Percentiles rank a stretch among this genome's conserved stretches.
Conservation (phyloP, 2,329 filamentous ascomycete species). For the Graphiopsis chlorocephala region DNA sequence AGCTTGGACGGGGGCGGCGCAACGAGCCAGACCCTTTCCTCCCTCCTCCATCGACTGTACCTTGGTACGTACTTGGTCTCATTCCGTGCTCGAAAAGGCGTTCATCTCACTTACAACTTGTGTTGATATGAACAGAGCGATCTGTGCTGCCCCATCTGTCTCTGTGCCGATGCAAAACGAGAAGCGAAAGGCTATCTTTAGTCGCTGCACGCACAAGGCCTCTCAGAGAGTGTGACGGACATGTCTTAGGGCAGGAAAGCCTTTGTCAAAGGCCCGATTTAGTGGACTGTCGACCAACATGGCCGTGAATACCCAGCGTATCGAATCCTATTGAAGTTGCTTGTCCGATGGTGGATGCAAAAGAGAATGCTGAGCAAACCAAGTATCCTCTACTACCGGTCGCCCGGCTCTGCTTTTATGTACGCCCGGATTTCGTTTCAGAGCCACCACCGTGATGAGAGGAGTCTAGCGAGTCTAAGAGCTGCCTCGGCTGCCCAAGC, state of each 20-base stretch:
- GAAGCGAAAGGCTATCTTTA: background rate
- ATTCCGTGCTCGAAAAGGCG: background rate
- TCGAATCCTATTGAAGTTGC: background rate
- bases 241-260: background rate
- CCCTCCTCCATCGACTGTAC: background rate
- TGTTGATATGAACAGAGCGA: background rate
- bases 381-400: background rate
- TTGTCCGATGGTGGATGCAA: background rate
- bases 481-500: background rate
- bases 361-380: background rate
- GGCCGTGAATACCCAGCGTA: background rate
- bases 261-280: background rate
- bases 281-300: background rate
- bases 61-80: background rate
- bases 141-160: background rate
- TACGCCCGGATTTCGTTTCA: background rate
- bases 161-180: background rate
- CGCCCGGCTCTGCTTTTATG: background rate
- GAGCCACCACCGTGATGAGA: background rate
- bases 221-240: background rate
- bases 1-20: slow-evolving; percentile 2
- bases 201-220: background rate
- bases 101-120: background rate
- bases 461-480: background rate
- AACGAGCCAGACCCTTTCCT: slow-evolving; percentile 2